Evolutionary conservation across 495 filamentous ascomycete species (phyloP).

Genomic region (Clohesyomyces aquaticus): DNA sequence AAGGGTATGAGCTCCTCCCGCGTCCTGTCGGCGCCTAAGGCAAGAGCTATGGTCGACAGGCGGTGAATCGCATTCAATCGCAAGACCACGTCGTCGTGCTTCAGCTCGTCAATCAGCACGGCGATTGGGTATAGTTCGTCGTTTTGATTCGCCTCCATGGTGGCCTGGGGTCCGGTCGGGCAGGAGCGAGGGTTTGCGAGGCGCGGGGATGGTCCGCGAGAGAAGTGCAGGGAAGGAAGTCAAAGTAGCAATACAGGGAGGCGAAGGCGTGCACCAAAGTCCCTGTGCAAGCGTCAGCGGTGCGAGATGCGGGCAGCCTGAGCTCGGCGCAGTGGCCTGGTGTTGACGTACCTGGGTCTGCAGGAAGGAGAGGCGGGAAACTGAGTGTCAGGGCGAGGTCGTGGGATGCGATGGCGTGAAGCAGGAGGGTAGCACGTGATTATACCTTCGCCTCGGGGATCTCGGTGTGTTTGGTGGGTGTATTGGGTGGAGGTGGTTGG

Average conservation of each 20-base stretch:
- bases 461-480: background rate
- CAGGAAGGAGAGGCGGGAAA: slow-evolving; percentile 12
- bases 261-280: background rate
- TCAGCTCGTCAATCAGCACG: slow-evolving; percentile 98
- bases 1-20: slow-evolving; percentile 98
- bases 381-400: background rate
- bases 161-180: slow-evolving; percentile 5
- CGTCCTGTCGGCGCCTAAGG: slow-evolving; percentile 91
- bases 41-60: slow-evolving; percentile 95
- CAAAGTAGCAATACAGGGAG: slow-evolving; percentile 25
- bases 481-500: background rate
- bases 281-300: slow-evolving; percentile 17
- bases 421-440: background rate
- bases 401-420: background rate
- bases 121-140: slow-evolving; percentile 99
- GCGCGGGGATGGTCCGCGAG: slow-evolving; percentile 20
- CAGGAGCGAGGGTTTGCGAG: slow-evolving; percentile 24
- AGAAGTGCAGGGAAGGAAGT: background rate
- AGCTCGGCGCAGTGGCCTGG: slow-evolving; percentile 14
- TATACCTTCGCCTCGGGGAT: background rate
- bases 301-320: background rate
- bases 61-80: slow-evolving; percentile 98
- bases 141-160: slow-evolving; percentile 75
- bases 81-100: slow-evolving; percentile 98
- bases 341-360: slow-evolving; percentile 32